A percentile compares a stretch with the other conserved stretches of the same genome.
Conservation (phyloP, 768 basidiomycete species). For the Candolleomyces aberdarensis region DNA sequence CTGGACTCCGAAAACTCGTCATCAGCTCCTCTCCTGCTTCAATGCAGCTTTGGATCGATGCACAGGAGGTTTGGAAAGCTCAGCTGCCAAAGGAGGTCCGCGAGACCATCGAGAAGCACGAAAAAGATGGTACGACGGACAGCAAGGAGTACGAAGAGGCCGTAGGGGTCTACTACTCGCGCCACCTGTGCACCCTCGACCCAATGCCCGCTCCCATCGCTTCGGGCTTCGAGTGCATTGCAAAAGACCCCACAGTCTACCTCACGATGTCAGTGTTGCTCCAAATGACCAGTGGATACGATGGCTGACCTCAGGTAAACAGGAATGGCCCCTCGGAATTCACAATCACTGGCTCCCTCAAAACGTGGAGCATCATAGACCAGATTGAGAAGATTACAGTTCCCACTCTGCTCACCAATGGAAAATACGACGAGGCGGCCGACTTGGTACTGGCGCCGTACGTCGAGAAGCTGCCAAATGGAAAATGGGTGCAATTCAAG, state of each 20-base stretch:
- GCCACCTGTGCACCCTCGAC: constrained; percentile 40
- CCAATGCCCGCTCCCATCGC: constrained; percentile 42
- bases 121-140: constrained; percentile 36
- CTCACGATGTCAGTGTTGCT: constrained; percentile 37
- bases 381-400: constrained; percentile 39
- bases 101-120: constrained; percentile 39
- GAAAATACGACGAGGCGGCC: constrained; percentile 37
- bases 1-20: constrained; percentile 43
- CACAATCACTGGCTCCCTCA: constrained; percentile 35
- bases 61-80: constrained; percentile 10
- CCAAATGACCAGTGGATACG: neutral
- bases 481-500: constrained; percentile 44
- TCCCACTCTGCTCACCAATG: constrained; percentile 41
- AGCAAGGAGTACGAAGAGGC: constrained; percentile 43
- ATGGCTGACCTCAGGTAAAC: neutral
- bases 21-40: constrained; percentile 43
- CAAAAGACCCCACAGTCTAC: constrained; percentile 47
- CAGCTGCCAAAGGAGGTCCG: constrained; percentile 39
- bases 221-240: constrained; percentile 28
- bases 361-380: constrained; percentile 43
- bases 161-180: constrained; percentile 37
- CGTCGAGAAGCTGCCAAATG: constrained; percentile 36
- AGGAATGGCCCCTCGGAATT: constrained; percentile 43
- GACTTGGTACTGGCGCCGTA: constrained; percentile 34
- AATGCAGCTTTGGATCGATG: constrained; percentile 35